Evolutionary conservation across 176 grass and related monocot species (phyloP), one percentile per base, ranked within the genome.

Genomic region (Carex cristatella): DNA sequence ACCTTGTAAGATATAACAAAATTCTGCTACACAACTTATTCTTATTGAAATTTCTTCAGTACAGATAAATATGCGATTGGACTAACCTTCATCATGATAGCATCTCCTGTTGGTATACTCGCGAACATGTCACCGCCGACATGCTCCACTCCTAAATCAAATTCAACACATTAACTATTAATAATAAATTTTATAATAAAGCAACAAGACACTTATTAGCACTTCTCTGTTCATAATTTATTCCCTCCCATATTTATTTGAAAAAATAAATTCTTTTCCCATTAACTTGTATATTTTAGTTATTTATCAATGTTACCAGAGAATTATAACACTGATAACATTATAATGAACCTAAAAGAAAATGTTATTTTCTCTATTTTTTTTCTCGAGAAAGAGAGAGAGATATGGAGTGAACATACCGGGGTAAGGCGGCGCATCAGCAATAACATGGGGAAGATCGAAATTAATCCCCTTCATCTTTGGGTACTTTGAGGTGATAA

Each of bases 381-480:
- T 14, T 67, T 67, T 31, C 31, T 32, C 0, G 12, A 15, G 3
- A 60, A 58, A 15, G 56, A 33, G 8, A 66, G n/a, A 32, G 62
- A 67, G 18, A 2, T 4, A 5, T 27, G n/a, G 32, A 23, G n/a
- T 11, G 53, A n/a, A 12, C 32, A 3, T 68, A 87, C 79, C 67
- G 0, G 67, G 78, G 7, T 60, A 33, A 35, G 66, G 48, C 1
- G 19, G 73, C 2, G 79, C 67, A 10, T 67, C 44, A 15, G 83
- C 12, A 54, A 91, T 54, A 10, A 88, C 86, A 74, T 85, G 89
- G 15, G 86, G 66, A 31, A 91, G 82, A 16, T 91, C 89, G 0
- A 88, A 82, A 16, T 87, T 87, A 28, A 87, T 70, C 63, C 86
- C 82, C 14, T 61, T 67, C 23, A 87, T 44, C 18, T 85, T 64